These are phyloP conservation scores for Musa itinerans DNA, from an alignment of 176 grass and related monocot species.

Conservation along the genomic window DNA sequence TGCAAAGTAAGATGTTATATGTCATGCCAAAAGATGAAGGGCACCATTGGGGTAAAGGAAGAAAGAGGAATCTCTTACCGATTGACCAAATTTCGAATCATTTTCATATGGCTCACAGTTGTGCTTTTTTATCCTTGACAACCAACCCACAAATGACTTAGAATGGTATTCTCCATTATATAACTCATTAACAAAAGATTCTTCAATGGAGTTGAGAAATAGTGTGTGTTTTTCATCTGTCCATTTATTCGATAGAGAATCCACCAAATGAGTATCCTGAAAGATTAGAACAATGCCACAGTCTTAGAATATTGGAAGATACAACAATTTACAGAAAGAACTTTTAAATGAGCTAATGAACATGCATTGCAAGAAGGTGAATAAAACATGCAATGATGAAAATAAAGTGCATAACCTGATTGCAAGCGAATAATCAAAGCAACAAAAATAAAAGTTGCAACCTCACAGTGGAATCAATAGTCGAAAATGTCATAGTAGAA, in stretches of 20 bases:
- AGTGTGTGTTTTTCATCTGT: conserved; percentile 76
- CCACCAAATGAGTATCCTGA: conserved; percentile 32
- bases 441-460: too few species aligned
- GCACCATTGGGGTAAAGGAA: too few species aligned
- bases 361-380: not conserved
- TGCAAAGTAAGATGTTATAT: not conserved
- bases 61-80: not conserved
- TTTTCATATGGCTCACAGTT: conserved; percentile 25
- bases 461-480: too few species aligned
- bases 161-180: conserved; percentile 26
- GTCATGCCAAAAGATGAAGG: too few species aligned
- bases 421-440: too few species aligned
- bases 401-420: not conserved
- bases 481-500: too few species aligned
- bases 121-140: conserved; percentile 18
- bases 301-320: conserved; percentile 11
- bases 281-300: conserved; percentile 14
- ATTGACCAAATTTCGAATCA: conserved; percentile 10
- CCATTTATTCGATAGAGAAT: conserved; percentile 50
- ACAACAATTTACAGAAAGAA: not conserved
- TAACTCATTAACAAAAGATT: conserved; percentile 56
- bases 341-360: not conserved
- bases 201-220: conserved; percentile 73
- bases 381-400: not conserved
- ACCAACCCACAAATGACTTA: conserved; percentile 31